phyloP scores from a whole-genome alignment of 2,329 filamentous ascomycete species.

The Neodidymelliopsis sp. region DNA sequence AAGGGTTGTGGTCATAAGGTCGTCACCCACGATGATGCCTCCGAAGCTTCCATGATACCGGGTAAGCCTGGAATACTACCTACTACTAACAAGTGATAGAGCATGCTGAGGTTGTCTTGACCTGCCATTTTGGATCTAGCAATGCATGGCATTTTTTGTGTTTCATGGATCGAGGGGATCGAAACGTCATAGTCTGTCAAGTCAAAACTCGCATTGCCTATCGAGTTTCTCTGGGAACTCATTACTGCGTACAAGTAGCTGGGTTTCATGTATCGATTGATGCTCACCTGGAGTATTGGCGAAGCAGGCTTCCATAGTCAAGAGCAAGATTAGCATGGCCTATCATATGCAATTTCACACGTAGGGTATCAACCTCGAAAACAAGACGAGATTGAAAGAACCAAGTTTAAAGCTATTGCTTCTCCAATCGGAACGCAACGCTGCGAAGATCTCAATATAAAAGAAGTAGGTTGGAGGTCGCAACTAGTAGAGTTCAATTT shows the following conservation, averaged over 20 bases:
- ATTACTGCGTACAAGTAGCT: neutral
- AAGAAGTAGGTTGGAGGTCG: too few species aligned
- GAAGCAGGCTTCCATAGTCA: too few species aligned
- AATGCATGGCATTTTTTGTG: slow-evolving; percentile 33
- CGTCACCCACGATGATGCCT: slow-evolving; percentile 3
- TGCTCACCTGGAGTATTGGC: too few species aligned
- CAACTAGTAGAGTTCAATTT: too few species aligned
- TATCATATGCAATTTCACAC: too few species aligned
- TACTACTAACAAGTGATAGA: slow-evolving; percentile 12
- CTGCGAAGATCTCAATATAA: too few species aligned
- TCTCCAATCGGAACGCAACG: too few species aligned
- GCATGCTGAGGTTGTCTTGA: slow-evolving; percentile 22
- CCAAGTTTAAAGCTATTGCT: too few species aligned
- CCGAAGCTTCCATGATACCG: slow-evolving; percentile 1
- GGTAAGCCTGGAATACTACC: slow-evolving; percentile 16
- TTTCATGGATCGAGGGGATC: slow-evolving; percentile 2
- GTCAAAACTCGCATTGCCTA: neutral
- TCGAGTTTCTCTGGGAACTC: neutral
- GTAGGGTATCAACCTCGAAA: too few species aligned
- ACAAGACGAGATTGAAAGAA: too few species aligned
- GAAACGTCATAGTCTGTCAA: slow-evolving; percentile 24
- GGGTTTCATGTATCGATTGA: too few species aligned
- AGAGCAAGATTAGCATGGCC: too few species aligned
- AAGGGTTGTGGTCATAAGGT: neutral
- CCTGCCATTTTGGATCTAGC: slow-evolving; percentile 31